phyloP scores from a whole-genome alignment of 140 eudicot species.

The Bidens hawaiensis region DNA sequence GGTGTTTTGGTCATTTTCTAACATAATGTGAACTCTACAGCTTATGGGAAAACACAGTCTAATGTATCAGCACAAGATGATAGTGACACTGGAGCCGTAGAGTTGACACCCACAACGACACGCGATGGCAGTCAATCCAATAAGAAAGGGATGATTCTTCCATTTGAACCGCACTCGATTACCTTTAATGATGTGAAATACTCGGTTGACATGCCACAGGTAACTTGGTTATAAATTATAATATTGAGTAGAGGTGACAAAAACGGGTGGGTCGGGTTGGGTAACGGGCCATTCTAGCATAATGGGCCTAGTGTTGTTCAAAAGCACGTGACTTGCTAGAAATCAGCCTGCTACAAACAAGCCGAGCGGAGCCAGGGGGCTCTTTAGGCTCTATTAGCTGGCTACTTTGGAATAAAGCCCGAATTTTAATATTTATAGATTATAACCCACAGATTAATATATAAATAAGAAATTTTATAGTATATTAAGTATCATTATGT shows the following conservation, averaged over 20 bases:
- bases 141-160: constrained; percentile 62
- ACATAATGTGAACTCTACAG: constrained; percentile 29
- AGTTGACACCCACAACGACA: constrained; percentile 27
- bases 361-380: no score
- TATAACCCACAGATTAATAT: no score
- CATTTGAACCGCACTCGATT: constrained; percentile 60
- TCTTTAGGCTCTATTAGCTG: no score
- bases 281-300: background rate
- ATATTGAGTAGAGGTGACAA: background rate
- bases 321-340: no score
- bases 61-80: constrained; percentile 32
- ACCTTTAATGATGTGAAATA: constrained; percentile 54
- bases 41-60: constrained; percentile 42
- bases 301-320: no score
- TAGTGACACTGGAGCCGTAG: constrained; percentile 23
- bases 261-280: background rate
- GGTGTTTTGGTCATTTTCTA: background rate
- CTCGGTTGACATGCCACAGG: constrained; percentile 71
- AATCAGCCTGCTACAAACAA: no score
- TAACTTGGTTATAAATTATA: constrained; percentile 5
- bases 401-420: no score
- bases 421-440: no score
- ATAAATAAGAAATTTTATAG: no score
- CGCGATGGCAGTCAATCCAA: constrained; percentile 13
- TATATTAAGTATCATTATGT: no score